These are phyloP conservation scores for Penicillium subrubescens DNA, from an alignment of 495 filamentous ascomycete genomes.

Conservation along the genomic window DNA sequence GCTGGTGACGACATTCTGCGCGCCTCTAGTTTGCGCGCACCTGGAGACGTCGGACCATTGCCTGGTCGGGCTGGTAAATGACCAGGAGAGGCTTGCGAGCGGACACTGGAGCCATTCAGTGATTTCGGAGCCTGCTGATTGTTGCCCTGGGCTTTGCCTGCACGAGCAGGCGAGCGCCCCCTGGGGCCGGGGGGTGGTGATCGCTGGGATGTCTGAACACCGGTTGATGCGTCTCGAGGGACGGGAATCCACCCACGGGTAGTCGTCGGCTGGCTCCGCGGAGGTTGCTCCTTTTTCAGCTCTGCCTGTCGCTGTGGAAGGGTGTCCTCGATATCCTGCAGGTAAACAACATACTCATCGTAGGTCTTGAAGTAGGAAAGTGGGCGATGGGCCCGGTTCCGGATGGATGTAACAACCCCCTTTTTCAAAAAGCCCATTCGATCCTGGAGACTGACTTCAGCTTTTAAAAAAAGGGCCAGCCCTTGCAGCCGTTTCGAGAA, in stretches of 20 bases:
- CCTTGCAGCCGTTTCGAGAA: background rate
- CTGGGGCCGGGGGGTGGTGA: background rate
- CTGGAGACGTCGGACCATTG: background rate
- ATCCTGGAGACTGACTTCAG: background rate
- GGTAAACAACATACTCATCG: background rate
- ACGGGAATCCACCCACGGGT: too few relatives aligned
- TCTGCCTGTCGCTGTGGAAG: background rate
- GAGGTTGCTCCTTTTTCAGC: background rate
- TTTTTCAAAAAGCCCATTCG: background rate
- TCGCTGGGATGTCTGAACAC: background rate
- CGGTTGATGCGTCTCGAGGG: background rate
- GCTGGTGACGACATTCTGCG: background rate
- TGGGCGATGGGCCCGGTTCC: background rate
- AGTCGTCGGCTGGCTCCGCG: background rate
- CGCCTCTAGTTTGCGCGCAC: background rate
- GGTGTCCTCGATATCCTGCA: constrained; percentile 5
- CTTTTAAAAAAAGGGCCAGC: background rate
- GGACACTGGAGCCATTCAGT: background rate
- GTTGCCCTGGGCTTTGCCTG: background rate
- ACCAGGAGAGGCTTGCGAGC: background rate
- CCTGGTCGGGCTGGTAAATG: background rate
- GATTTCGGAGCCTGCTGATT: background rate
- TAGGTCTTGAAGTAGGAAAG: background rate
- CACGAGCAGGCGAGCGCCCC: background rate
- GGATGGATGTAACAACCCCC: background rate